phyloP scores from a whole-genome alignment of 139 green algal genomes.

The Chlamydomonas eustigma region DNA sequence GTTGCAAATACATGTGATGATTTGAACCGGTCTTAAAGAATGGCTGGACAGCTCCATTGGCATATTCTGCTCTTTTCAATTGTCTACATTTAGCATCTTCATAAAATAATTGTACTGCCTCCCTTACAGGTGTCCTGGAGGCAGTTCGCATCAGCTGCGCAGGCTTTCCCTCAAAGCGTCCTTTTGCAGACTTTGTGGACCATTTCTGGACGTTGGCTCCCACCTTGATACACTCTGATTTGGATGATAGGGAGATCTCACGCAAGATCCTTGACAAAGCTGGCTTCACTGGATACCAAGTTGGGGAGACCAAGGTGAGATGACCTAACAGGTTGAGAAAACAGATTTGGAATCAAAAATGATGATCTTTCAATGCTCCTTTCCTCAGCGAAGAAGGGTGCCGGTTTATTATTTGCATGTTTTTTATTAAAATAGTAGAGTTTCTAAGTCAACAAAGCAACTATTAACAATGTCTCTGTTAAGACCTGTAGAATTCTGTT shows the following conservation, averaged over 20 bases:
- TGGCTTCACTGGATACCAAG: slow-evolving; percentile 60
- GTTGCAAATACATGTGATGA: background rate
- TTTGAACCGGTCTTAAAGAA: background rate
- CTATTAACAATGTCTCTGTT: too few species aligned
- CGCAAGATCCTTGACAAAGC: slow-evolving; percentile 39
- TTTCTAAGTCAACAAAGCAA: too few species aligned
- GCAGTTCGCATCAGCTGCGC: slow-evolving; percentile 95
- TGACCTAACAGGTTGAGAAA: too few species aligned
- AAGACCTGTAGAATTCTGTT: too few species aligned
- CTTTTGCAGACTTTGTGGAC: slow-evolving; percentile 90
- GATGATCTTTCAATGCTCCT: too few species aligned
- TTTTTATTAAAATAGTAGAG: background rate
- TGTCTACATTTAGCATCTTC: too few species aligned
- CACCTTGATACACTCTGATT: slow-evolving; percentile 42
- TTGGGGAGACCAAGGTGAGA: slow-evolving; percentile 76
- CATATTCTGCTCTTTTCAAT: too few species aligned
- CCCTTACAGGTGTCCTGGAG: slow-evolving; percentile 79
- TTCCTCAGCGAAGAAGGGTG: too few species aligned
- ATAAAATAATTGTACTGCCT: too few species aligned
- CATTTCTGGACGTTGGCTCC: slow-evolving; percentile 87
- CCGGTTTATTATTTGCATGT: too few species aligned
- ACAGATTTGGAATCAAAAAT: too few species aligned
- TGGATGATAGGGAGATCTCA: slow-evolving; percentile 54
- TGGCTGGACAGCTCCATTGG: too few species aligned
- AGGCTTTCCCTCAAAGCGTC: slow-evolving; percentile 87